Conservation (phyloP, 1,139 yeast species). For the Suhomyces bolitotheri region DNA sequence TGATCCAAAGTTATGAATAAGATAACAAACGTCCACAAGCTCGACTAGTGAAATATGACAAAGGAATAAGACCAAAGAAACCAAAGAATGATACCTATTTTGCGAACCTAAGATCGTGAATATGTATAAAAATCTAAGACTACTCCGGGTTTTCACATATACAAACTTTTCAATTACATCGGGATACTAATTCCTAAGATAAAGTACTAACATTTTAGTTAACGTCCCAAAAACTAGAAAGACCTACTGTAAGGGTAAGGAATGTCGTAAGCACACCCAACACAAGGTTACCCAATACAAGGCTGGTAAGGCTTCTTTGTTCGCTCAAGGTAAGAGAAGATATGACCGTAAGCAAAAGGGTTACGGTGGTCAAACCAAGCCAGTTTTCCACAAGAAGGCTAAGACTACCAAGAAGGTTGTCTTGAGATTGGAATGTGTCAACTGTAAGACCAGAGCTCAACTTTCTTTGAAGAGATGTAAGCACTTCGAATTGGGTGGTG, state of each 20-base stretch:
- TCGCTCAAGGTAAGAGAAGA: slow-evolving; percentile 99
- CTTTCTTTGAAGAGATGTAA: slow-evolving; percentile 98
- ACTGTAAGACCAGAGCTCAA: slow-evolving; percentile 99
- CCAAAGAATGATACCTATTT: too few species aligned
- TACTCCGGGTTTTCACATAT: too few species aligned
- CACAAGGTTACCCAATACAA: slow-evolving; percentile 99
- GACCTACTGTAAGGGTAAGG: slow-evolving; percentile 99
- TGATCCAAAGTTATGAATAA: too few species aligned
- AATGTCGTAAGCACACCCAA: slow-evolving; percentile 99
- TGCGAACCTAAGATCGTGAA: too few species aligned
- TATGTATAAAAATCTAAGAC: too few species aligned
- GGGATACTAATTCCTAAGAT: too few species aligned
- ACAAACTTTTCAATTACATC: too few species aligned
- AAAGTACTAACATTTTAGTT: slow-evolving; percentile 60
- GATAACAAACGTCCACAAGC: too few species aligned
- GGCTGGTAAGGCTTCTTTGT: slow-evolving; percentile 99
- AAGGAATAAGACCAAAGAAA: too few species aligned
- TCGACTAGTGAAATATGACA: too few species aligned
- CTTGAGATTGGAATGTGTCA: slow-evolving; percentile 97
- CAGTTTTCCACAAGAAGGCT: slow-evolving; percentile 99
- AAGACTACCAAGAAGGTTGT: slow-evolving; percentile 99
- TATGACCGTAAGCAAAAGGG: slow-evolving; percentile 99
- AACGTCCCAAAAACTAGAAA: slow-evolving; percentile 99
- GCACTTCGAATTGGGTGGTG: slow-evolving; percentile 99
- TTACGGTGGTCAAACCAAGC: slow-evolving; percentile 99